Conservation (phyloP, 2,329 filamentous ascomycete genomes). For the Exophiala sp. region DNA sequence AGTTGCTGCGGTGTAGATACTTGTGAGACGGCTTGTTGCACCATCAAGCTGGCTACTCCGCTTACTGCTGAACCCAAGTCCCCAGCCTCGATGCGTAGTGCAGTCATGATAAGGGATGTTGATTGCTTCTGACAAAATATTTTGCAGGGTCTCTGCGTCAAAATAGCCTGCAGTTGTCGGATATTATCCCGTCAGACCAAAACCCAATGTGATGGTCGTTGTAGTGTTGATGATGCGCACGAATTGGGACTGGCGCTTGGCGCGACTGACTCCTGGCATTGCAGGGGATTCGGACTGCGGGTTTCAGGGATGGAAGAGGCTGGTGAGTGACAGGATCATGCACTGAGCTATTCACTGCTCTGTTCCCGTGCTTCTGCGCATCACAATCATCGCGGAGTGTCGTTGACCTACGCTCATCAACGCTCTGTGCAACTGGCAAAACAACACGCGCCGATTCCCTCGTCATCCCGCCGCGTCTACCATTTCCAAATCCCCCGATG, state of each 20-base stretch:
- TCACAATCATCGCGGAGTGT: neutral
- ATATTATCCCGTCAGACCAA: neutral
- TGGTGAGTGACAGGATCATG: neutral
- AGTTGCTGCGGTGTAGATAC: neutral
- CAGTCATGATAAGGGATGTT: too few species aligned
- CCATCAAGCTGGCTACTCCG: neutral
- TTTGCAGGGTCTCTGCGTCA: too few species aligned
- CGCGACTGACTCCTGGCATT: constrained; percentile 2
- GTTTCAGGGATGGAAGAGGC: neutral
- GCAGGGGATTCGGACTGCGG: neutral
- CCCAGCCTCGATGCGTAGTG: too few species aligned
- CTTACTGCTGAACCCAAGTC: neutral
- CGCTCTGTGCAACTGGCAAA: neutral
- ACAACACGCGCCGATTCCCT: constrained; percentile 9
- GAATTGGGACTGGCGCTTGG: constrained; percentile 8
- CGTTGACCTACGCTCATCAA: too few species aligned
- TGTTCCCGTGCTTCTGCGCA: neutral
- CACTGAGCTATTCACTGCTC: neutral
- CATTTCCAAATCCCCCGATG: constrained; percentile 8
- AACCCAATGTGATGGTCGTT: neutral
- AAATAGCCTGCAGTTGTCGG: neutral
- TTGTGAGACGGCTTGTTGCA: too few species aligned
- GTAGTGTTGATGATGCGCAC: constrained; percentile 7
- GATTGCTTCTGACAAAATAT: too few species aligned
- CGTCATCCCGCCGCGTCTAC: constrained; percentile 11